These are phyloP conservation scores for Alternaria triticina DNA, from an alignment of 2,329 filamentous ascomycete genomes.

Conservation along the genomic window DNA sequence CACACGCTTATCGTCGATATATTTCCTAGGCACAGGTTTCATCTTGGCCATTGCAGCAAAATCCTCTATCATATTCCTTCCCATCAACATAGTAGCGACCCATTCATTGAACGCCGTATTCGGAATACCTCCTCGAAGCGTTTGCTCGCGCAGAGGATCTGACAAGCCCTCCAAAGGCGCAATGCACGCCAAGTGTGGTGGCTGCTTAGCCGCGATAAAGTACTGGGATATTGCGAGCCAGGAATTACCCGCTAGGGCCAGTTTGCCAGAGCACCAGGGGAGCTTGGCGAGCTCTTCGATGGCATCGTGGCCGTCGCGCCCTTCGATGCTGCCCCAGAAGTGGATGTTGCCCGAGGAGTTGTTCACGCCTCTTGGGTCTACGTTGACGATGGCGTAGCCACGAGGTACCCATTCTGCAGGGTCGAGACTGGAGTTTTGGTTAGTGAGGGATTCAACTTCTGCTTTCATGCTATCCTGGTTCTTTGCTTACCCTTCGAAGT, in stretches of 20 bases:
- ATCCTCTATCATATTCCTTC: constrained; percentile 3
- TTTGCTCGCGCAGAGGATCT: not conserved
- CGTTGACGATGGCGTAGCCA: constrained; percentile 42
- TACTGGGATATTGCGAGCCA: constrained; percentile 51
- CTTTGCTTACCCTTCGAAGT: constrained; percentile 44
- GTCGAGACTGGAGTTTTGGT: constrained; percentile 30
- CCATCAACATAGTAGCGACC: not conserved
- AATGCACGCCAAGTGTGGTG: constrained; percentile 51
- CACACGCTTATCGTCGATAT: constrained; percentile 15
- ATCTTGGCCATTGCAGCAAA: not conserved
- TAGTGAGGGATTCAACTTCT: not conserved
- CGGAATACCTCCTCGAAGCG: not conserved
- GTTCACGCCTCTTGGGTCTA: constrained; percentile 33
- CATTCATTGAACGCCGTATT: not conserved
- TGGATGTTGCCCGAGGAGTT: constrained; percentile 35
- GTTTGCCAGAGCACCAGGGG: constrained; percentile 53
- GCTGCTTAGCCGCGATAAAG: constrained; percentile 51
- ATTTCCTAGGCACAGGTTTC: constrained; percentile 2
- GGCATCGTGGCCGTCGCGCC: constrained; percentile 54
- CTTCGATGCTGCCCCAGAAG: constrained; percentile 32
- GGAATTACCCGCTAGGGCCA: constrained; percentile 54
- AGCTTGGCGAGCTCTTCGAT: constrained; percentile 47
- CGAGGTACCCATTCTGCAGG: constrained; percentile 41
- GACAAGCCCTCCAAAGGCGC: constrained; percentile 56
- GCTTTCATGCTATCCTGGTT: not conserved